Percentiles rank a stretch among this genome's conserved stretches.
Evolutionary conservation across 306 rosid species (phyloP).

Genomic region (Vigna trinervia): DNA sequence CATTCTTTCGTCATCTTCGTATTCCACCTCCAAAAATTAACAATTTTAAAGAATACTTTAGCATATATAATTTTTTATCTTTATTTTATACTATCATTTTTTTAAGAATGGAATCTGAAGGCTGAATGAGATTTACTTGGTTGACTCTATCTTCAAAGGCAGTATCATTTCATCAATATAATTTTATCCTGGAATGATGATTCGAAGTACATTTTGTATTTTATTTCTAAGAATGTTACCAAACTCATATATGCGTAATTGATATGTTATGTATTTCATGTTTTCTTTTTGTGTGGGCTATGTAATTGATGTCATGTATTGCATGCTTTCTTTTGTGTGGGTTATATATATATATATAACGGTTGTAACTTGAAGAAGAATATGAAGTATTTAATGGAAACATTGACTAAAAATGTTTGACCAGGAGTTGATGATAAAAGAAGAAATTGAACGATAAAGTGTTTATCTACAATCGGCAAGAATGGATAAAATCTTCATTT

Average conservation of each 20-base stretch:
- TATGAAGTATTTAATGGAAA: background rate
- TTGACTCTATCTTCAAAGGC: background rate
- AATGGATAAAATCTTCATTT: background rate
- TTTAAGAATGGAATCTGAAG: background rate
- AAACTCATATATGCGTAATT: too few relatives aligned
- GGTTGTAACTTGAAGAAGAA: background rate
- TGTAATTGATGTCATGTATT: background rate
- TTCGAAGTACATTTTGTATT: background rate
- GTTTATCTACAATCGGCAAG: conserved; percentile 11
- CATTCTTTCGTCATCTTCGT: too few relatives aligned
- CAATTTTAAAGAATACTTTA: background rate
- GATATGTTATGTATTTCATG: too few relatives aligned
- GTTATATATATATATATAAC: background rate
- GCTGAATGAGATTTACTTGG: background rate
- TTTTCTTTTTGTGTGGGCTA: too few relatives aligned
- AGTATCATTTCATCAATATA: too few relatives aligned
- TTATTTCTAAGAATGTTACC: too few relatives aligned
- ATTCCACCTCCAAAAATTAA: background rate
- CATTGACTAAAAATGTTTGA: background rate
- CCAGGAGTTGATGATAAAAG: conserved; percentile 1
- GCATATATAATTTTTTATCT: too few relatives aligned
- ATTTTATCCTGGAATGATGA: background rate
- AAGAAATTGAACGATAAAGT: background rate
- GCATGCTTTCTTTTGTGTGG: background rate
- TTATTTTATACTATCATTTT: too few relatives aligned